Percentiles rank a stretch among this genome's conserved stretches.
Conservation (phyloP, 306 rosid genomes). For the Lathyrus aphaca region DNA sequence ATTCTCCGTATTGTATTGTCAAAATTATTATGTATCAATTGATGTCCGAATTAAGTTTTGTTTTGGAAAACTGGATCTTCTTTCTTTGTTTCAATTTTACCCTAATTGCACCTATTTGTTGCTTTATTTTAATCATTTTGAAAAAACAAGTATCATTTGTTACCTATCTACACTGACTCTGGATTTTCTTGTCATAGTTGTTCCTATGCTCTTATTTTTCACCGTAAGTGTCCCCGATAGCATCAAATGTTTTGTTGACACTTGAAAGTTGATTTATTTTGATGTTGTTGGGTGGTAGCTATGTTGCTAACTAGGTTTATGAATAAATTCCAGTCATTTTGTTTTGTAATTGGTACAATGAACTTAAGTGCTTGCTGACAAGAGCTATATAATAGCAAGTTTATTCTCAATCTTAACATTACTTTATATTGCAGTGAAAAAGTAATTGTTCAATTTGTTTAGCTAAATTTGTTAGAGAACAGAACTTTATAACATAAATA, state of each 20-base stretch:
- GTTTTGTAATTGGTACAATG: conserved; percentile 30
- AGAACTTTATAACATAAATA: conserved; percentile 19
- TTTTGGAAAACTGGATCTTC: too few relatives aligned
- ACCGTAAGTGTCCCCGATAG: conserved; percentile 61
- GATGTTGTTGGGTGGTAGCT: conserved; percentile 3
- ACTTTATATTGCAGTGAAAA: conserved; percentile 51
- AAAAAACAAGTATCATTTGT: too few relatives aligned
- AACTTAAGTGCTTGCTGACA: conserved; percentile 71
- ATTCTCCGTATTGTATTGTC: too few relatives aligned
- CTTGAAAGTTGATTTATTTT: conserved; percentile 1
- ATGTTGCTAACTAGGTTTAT: too few relatives aligned
- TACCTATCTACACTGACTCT: conserved; percentile 57
- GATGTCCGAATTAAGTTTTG: too few relatives aligned
- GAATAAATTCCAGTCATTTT: neutral
- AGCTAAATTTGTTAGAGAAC: conserved; percentile 25
- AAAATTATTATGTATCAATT: too few relatives aligned
- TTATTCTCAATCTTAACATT: conserved; percentile 50
- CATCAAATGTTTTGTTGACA: conserved; percentile 12
- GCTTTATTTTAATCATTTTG: too few relatives aligned
- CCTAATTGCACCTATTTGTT: too few relatives aligned
- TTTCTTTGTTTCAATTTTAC: too few relatives aligned
- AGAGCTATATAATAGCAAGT: conserved; percentile 54
- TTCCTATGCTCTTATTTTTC: conserved; percentile 63
- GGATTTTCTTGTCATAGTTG: conserved; percentile 67
- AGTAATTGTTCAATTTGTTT: conserved; percentile 50